Evolutionary conservation across 345 rosid species (phyloP).

Genomic region (Isatis tinctoria): DNA sequence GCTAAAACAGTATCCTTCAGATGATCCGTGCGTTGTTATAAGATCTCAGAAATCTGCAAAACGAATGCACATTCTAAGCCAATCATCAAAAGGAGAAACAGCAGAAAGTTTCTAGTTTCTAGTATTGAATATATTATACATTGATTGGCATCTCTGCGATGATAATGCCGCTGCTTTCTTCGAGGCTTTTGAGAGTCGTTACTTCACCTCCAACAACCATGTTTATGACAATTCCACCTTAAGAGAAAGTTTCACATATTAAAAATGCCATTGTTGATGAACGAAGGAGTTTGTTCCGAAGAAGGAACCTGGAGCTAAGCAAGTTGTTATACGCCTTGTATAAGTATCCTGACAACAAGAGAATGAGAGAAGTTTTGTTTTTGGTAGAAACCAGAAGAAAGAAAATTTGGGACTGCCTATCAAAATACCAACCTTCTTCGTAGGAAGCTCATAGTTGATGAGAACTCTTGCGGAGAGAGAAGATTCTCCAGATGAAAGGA

Average conservation of each 20-base stretch:
- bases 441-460: slow-evolving; percentile 80
- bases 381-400: background rate
- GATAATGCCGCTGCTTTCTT: slow-evolving; percentile 62
- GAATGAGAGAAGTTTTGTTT: background rate
- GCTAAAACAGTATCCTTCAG: background rate
- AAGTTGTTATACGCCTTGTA: slow-evolving; percentile 62
- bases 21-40: slow-evolving; percentile 35
- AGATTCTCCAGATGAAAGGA: slow-evolving; percentile 60
- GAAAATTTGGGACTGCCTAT: background rate
- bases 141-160: slow-evolving; percentile 93
- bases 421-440: slow-evolving; percentile 53
- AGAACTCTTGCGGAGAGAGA: slow-evolving; percentile 61
- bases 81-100: background rate
- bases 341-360: slow-evolving; percentile 63
- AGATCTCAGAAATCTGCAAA: slow-evolving; percentile 82
- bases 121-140: slow-evolving; percentile 27
- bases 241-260: slow-evolving; percentile 4
- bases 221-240: slow-evolving; percentile 92
- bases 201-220: slow-evolving; percentile 97
- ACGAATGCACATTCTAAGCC: slow-evolving; percentile 3
- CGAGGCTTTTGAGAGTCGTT: slow-evolving; percentile 64
- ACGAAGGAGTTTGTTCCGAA: background rate
- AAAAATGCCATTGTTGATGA: slow-evolving; percentile 4
- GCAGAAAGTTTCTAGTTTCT: background rate
- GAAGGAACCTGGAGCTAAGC: slow-evolving; percentile 76